A percentile compares a stretch with the other conserved stretches of the same genome.
These are phyloP conservation scores for Coniochaeta prunicola DNA, from an alignment of 2,329 filamentous ascomycete species.

Conservation along the genomic window DNA sequence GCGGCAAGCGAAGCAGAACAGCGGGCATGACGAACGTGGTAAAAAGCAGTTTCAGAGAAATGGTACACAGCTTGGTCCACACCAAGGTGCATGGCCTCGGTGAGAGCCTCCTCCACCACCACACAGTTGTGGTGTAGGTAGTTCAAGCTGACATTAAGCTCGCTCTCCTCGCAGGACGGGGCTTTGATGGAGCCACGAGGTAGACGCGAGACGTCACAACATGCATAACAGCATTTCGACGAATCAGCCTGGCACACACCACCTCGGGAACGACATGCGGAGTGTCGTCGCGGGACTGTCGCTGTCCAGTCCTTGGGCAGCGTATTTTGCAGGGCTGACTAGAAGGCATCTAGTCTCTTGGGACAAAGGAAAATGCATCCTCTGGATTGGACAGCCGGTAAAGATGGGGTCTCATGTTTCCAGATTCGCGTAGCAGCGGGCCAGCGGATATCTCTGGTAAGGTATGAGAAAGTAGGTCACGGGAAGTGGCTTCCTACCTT, in stretches of 20 bases:
- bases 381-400: neutral
- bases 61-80: neutral
- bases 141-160: neutral
- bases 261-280: neutral
- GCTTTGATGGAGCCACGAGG: neutral
- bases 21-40: neutral
- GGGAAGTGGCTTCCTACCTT: neutral
- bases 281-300: neutral
- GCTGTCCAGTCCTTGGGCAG: neutral
- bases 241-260: neutral
- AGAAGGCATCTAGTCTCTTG: neutral
- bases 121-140: neutral
- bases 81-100: neutral
- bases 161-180: neutral
- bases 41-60: neutral
- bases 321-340: neutral
- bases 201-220: neutral
- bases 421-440: neutral
- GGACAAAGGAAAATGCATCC: neutral
- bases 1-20: neutral
- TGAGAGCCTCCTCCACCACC: neutral
- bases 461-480: neutral
- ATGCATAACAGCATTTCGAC: neutral
- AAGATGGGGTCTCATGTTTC: neutral
- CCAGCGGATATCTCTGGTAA: neutral